Percentiles rank a stretch among this genome's conserved stretches.
Evolutionary conservation across 306 rosid species (phyloP).

Genomic region (Corylus heterophylla): DNA sequence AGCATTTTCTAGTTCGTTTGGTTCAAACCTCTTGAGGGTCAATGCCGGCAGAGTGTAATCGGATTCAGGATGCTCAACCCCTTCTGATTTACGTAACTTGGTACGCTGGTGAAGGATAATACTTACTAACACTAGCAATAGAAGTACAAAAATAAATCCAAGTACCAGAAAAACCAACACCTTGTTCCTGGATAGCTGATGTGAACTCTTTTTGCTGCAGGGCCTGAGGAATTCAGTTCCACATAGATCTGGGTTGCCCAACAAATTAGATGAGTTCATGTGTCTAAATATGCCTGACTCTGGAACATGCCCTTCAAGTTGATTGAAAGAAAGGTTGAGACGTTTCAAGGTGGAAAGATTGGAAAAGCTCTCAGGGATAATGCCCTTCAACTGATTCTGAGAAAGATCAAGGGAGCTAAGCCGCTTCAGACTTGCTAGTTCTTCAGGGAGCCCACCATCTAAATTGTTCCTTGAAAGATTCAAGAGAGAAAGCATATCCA

Average conservation of each 20-base stretch:
- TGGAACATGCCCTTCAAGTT: slow-evolving; percentile 72
- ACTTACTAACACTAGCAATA: slow-evolving; percentile 38
- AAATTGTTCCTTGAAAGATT: slow-evolving; percentile 74
- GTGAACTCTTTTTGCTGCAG: slow-evolving; percentile 42
- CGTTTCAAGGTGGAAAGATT: slow-evolving; percentile 54
- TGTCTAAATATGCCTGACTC: slow-evolving; percentile 56
- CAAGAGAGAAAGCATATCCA: slow-evolving; percentile 57
- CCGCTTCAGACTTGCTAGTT: slow-evolving; percentile 47
- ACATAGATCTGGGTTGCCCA: slow-evolving; percentile 73
- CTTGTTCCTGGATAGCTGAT: slow-evolving; percentile 51
- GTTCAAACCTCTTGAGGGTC: slow-evolving; percentile 61
- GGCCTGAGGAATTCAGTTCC: slow-evolving; percentile 49
- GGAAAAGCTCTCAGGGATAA: slow-evolving; percentile 52
- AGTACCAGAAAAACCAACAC: slow-evolving; percentile 37
- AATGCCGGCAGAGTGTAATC: slow-evolving; percentile 24
- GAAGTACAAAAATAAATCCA: slow-evolving; percentile 48
- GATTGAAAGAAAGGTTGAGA: slow-evolving; percentile 79
- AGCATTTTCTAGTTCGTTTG: slow-evolving; percentile 64
- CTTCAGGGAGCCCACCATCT: slow-evolving; percentile 60
- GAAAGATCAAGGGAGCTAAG: slow-evolving; percentile 77
- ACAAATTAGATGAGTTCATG: slow-evolving; percentile 51
- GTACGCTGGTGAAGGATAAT: slow-evolving; percentile 24
- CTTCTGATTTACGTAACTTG: slow-evolving; percentile 13
- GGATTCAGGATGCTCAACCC: slow-evolving; percentile 41
- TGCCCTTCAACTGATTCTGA: slow-evolving; percentile 66